phyloP scores from a whole-genome alignment of 2,329 filamentous ascomycete genomes.

The Scedosporium aurantiacum region DNA sequence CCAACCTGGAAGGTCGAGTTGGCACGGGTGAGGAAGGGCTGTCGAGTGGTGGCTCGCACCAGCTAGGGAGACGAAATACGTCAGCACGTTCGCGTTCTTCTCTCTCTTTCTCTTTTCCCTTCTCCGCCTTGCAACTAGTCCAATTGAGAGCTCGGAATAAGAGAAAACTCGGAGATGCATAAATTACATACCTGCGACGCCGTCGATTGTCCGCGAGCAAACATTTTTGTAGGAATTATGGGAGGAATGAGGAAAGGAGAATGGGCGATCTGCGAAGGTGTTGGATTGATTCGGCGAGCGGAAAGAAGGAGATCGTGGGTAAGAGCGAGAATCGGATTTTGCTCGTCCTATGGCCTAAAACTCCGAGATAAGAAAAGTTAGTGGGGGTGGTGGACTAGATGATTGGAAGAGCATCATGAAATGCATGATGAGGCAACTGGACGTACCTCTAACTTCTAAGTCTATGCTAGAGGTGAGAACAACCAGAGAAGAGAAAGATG shows the following conservation, averaged over 20 bases:
- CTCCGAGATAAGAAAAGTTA: neutral
- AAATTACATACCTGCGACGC: slow-evolving; percentile 43
- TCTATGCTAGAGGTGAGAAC: neutral
- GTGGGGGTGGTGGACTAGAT: neutral
- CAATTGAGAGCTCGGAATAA: slow-evolving; percentile 36
- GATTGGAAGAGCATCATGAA: neutral
- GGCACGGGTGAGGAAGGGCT: slow-evolving; percentile 28
- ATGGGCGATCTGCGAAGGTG: slow-evolving; percentile 5
- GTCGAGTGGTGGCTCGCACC: slow-evolving; percentile 17
- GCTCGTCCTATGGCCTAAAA: neutral
- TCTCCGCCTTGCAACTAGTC: slow-evolving; percentile 30
- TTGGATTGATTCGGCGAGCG: slow-evolving; percentile 8
- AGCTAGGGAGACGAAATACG: slow-evolving; percentile 9
- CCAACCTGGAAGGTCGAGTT: slow-evolving; percentile 83
- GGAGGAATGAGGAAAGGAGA: slow-evolving; percentile 5
- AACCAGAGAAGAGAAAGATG: neutral
- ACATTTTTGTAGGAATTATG: slow-evolving; percentile 29
- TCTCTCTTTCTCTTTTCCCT: neutral
- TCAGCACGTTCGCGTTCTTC: neutral
- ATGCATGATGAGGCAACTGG: neutral
- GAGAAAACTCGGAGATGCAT: slow-evolving; percentile 7
- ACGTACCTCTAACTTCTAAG: neutral
- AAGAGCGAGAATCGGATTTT: slow-evolving; percentile 1
- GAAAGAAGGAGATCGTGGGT: slow-evolving; percentile 4
- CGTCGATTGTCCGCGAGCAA: slow-evolving; percentile 46